Percentiles rank a stretch among this genome's conserved stretches.
Evolutionary conservation across 805 yeast species (phyloP).

Genomic region (Suhomyces faveliae): DNA sequence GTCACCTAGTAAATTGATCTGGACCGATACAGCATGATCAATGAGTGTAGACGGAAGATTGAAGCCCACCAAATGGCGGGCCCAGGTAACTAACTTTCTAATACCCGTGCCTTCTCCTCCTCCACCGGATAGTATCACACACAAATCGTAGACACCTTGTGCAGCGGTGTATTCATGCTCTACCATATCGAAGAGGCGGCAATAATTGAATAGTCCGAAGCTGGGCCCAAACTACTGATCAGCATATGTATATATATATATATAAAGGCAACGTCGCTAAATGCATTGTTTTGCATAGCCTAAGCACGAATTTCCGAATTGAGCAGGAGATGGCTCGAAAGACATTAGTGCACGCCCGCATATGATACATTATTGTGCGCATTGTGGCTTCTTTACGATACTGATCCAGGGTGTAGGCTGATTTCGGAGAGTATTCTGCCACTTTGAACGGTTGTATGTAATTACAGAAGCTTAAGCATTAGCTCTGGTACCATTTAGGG

Average conservation of each 20-base stretch:
- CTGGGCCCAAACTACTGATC: not conserved
- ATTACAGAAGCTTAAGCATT: not conserved
- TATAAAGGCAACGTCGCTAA: not conserved
- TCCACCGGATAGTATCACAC: not conserved
- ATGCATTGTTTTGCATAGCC: not conserved
- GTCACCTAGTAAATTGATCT: slow-evolving; percentile 58
- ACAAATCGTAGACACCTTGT: not conserved
- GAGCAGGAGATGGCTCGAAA: not conserved
- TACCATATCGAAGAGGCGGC: not conserved
- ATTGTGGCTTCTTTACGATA: no score
- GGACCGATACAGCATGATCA: slow-evolving; percentile 14
- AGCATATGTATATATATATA: not conserved
- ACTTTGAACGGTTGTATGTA: not conserved
- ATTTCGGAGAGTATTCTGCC: not conserved
- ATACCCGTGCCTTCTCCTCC: not conserved
- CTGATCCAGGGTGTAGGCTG: not conserved
- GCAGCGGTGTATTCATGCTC: not conserved
- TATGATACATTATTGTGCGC: not conserved
- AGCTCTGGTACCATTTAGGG: not conserved
- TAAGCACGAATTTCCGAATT: not conserved
- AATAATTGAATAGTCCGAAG: not conserved
- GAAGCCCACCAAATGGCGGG: not conserved
- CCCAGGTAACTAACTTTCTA: not conserved
- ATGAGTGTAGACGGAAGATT: not conserved
- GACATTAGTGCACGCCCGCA: not conserved